Conservation (phyloP, 805 yeast genomes). For the Millerago galiae region DNA sequence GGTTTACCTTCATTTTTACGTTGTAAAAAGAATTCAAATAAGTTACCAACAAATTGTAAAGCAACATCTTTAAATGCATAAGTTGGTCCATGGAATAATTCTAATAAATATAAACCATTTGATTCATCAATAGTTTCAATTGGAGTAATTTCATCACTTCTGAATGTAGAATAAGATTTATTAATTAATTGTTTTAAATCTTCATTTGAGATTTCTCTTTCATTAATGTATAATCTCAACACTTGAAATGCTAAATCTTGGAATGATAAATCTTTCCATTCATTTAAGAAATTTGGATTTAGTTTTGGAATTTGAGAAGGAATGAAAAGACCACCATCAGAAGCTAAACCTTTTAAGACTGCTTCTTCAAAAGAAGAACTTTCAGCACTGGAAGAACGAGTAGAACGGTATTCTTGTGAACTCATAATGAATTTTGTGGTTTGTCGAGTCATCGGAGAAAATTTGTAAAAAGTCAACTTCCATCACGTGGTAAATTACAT, state of each 20-base stretch:
- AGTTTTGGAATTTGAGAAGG: slow-evolving; percentile 78
- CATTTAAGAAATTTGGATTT: slow-evolving; percentile 41
- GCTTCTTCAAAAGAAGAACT: slow-evolving; percentile 70
- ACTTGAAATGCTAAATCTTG: slow-evolving; percentile 84
- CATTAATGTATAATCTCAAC: slow-evolving; percentile 69
- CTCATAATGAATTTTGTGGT: slow-evolving; percentile 9
- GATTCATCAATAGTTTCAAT: slow-evolving; percentile 50
- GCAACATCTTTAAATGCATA: slow-evolving; percentile 99
- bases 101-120: slow-evolving; percentile 67
- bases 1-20: slow-evolving; percentile 59
- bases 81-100: slow-evolving; percentile 98
- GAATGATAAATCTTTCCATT: slow-evolving; percentile 74
- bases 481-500: no score
- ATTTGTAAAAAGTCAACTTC: neutral
- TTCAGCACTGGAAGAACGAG: slow-evolving; percentile 54
- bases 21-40: slow-evolving; percentile 84
- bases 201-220: slow-evolving; percentile 62
- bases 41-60: slow-evolving; percentile 93
- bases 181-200: slow-evolving; percentile 60
- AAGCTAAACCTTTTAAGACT: slow-evolving; percentile 85
- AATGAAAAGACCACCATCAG: slow-evolving; percentile 93
- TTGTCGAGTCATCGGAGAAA: neutral
- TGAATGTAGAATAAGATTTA: slow-evolving; percentile 85
- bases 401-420: slow-evolving; percentile 69
- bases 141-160: slow-evolving; percentile 87